Percentiles rank a stretch among this genome's conserved stretches.
These are phyloP conservation scores for Tulasnella sp. DNA, from an alignment of 768 basidiomycete species.

Conservation along the genomic window DNA sequence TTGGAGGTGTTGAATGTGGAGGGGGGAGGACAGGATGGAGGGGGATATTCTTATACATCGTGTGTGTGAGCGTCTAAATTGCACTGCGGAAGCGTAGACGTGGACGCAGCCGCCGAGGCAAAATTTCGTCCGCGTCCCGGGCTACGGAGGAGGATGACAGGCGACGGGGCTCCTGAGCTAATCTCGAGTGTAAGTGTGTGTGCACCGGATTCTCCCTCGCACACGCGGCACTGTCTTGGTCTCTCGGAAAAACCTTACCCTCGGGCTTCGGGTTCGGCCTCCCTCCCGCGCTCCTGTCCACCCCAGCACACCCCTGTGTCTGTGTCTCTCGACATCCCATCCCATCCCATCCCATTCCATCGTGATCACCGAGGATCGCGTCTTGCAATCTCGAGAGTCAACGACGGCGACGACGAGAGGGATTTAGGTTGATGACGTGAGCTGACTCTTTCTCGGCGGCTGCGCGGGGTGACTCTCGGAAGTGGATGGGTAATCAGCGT, in stretches of 20 bases:
- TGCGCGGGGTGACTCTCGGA: conserved; percentile 15
- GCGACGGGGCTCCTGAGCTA: conserved; percentile 5
- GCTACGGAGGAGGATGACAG: conserved; percentile 12
- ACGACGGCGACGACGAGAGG: neutral
- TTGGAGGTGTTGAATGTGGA: conserved; percentile 8
- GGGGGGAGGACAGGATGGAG: neutral
- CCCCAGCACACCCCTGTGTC: neutral
- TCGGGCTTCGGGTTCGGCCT: conserved; percentile 10
- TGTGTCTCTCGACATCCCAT: neutral
- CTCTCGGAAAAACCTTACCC: conserved; percentile 9
- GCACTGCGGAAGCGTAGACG: conserved; percentile 21
- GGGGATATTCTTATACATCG: conserved; percentile 18
- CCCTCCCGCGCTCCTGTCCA: conserved; percentile 4
- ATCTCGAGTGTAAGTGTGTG: conserved; percentile 2
- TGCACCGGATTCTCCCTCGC: conserved; percentile 21
- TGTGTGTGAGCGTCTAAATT: conserved; percentile 7
- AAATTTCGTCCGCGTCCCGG: conserved; percentile 17
- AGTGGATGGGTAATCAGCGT: conserved; percentile 4
- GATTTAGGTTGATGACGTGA: neutral
- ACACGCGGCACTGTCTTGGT: conserved; percentile 15
- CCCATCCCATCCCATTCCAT: neutral
- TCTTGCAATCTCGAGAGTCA: neutral
- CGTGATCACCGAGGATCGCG: neutral
- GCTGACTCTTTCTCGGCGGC: conserved; percentile 17
- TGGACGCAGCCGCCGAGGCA: conserved; percentile 17